Evolutionary conservation across 345 rosid species (phyloP).

Genomic region (Lepidium didymum): DNA sequence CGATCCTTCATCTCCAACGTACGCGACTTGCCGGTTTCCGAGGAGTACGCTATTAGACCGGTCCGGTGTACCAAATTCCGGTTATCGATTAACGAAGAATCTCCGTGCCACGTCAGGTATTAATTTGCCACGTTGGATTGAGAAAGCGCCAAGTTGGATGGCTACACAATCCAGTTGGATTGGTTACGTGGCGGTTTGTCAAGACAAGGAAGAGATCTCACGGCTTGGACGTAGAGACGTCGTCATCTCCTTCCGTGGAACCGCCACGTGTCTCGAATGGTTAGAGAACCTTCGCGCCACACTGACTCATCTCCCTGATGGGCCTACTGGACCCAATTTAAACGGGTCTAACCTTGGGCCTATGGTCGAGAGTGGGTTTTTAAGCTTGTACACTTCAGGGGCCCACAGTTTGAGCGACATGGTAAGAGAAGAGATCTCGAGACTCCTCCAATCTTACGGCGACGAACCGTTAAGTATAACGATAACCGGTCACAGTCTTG

Average conservation of each 20-base stretch:
- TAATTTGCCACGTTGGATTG: constrained; percentile 62
- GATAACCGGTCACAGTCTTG: constrained; percentile 88
- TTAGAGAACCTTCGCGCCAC: constrained; percentile 83
- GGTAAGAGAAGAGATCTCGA: constrained; percentile 54
- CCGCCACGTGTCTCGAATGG: constrained; percentile 94
- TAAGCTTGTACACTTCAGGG: constrained; percentile 71
- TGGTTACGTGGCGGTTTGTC: constrained; percentile 90
- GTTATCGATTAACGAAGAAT: constrained; percentile 57
- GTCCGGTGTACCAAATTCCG: constrained; percentile 54
- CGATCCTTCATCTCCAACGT: constrained; percentile 59
- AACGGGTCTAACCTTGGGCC: constrained; percentile 27
- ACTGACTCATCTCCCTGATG: constrained; percentile 41
- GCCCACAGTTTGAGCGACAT: constrained; percentile 50
- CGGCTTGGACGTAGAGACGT: constrained; percentile 85
- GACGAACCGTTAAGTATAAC: constrained; percentile 78
- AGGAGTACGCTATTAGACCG: constrained; percentile 46
- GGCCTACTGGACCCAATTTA: background rate
- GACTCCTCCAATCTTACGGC: constrained; percentile 50
- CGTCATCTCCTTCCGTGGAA: constrained; percentile 76
- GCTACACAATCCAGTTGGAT: constrained; percentile 81
- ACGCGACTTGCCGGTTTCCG: constrained; percentile 50
- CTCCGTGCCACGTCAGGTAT: constrained; percentile 75
- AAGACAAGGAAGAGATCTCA: constrained; percentile 63
- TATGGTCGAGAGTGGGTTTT: constrained; percentile 91
- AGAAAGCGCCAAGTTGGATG: constrained; percentile 62